These are phyloP conservation scores for Betula pendula DNA, from an alignment of 306 rosid species.

Conservation along the genomic window DNA sequence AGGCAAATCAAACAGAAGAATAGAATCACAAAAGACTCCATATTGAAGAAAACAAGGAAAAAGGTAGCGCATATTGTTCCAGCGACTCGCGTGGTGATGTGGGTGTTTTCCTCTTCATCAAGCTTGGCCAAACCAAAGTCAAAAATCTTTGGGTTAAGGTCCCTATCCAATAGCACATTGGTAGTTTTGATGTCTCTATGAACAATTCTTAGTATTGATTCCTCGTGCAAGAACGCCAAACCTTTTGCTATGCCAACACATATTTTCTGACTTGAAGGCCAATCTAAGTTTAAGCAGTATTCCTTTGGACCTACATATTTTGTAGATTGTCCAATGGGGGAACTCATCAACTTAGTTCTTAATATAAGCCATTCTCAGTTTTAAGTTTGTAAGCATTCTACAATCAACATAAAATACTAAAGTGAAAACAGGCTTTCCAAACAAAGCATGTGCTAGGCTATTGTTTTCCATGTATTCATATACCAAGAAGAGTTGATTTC, in stretches of 20 bases:
- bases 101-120: conserved; percentile 57
- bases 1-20: neutral
- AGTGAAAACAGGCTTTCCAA: conserved; percentile 39
- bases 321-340: neutral
- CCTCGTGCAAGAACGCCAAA: conserved; percentile 63
- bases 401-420: neutral
- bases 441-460: conserved; percentile 52
- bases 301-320: conserved; percentile 3
- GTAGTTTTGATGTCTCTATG: conserved; percentile 71
- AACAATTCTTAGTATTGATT: conserved; percentile 58
- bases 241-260: conserved; percentile 67
- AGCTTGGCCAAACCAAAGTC: conserved; percentile 78
- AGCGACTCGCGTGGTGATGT: conserved; percentile 55
- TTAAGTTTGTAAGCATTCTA: neutral
- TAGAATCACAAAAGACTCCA: neutral
- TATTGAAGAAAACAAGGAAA: neutral
- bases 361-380: neutral
- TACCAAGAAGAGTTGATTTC: conserved; percentile 52
- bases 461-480: conserved; percentile 69
- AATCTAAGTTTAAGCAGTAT: conserved; percentile 40
- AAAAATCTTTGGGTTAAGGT: conserved; percentile 64
- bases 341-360: neutral
- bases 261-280: conserved; percentile 63
- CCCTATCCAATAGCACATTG: conserved; percentile 53
- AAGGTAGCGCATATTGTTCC: conserved; percentile 31